Conservation (phyloP, 345 rosid genomes). For the Diplotaxis tenuifolia region DNA sequence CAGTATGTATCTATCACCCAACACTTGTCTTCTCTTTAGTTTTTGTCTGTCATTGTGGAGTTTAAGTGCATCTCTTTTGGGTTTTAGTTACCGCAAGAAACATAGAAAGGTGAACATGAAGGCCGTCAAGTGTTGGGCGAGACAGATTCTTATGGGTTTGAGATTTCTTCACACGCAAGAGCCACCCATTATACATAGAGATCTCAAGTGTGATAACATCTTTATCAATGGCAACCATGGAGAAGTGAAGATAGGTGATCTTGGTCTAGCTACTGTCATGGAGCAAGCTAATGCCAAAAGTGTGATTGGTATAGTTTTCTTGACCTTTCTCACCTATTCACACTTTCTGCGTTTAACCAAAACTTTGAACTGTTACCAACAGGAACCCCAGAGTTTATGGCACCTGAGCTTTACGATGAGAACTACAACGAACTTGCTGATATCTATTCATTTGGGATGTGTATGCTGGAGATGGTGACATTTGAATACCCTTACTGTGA, state of each 20-base stretch:
- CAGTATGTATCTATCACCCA: slow-evolving; percentile 51
- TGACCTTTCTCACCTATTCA: slow-evolving; percentile 2
- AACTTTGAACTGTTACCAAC: not conserved
- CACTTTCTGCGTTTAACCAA: not conserved
- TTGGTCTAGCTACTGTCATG: slow-evolving; percentile 90
- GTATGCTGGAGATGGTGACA: not conserved
- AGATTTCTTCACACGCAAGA: slow-evolving; percentile 73
- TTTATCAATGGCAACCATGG: slow-evolving; percentile 94
- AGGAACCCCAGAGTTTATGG: not conserved
- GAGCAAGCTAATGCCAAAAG: slow-evolving; percentile 87
- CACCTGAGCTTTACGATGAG: not conserved
- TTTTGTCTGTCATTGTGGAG: slow-evolving; percentile 11
- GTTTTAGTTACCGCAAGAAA: slow-evolving; percentile 79
- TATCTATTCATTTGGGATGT: not conserved
- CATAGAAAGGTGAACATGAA: slow-evolving; percentile 80
- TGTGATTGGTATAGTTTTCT: slow-evolving; percentile 67
- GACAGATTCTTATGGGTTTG: slow-evolving; percentile 81
- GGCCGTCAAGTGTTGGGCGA: slow-evolving; percentile 89
- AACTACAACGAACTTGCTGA: not conserved
- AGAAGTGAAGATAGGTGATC: slow-evolving; percentile 97
- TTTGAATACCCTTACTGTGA: not conserved
- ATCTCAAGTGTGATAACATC: slow-evolving; percentile 93
- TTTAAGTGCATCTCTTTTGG: slow-evolving; percentile 23
- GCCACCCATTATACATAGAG: slow-evolving; percentile 89
- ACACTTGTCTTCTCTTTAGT: slow-evolving; percentile 13